Percentiles rank a stretch among this genome's conserved stretches.
Evolutionary conservation across 192 early-diverging fungal species (phyloP).

Genomic region (Coemansia sp.): DNA sequence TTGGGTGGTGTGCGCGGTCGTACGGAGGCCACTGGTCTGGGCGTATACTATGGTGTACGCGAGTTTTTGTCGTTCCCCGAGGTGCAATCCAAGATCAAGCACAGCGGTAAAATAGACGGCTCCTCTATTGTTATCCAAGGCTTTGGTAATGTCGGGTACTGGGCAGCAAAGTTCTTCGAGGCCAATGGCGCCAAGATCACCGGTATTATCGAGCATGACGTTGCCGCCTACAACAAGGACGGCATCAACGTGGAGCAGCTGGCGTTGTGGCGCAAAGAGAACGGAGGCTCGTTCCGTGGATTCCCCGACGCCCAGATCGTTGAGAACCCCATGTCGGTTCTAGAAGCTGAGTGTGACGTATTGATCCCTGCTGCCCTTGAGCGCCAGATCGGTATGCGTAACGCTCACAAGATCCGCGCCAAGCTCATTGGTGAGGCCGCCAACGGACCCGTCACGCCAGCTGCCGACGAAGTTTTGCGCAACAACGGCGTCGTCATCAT

Average conservation of each 20-base stretch:
- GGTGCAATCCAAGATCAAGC: conserved; percentile 67
- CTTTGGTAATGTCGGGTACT: conserved; percentile 86
- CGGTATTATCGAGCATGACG: conserved; percentile 72
- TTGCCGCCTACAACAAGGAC: conserved; percentile 60
- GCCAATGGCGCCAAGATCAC: conserved; percentile 76
- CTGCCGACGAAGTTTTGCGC: conserved; percentile 66
- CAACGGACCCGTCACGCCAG: conserved; percentile 79
- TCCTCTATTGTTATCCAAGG: conserved; percentile 75
- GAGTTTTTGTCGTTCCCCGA: conserved; percentile 81
- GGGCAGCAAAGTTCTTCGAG: conserved; percentile 79
- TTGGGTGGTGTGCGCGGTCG: conserved; percentile 81
- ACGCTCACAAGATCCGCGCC: conserved; percentile 72
- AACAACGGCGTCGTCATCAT: conserved; percentile 63
- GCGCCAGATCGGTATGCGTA: conserved; percentile 73
- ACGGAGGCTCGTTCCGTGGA: conserved; percentile 66
- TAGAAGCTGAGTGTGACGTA: conserved; percentile 80
- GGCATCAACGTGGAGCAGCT: conserved; percentile 71
- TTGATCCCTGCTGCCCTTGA: conserved; percentile 82
- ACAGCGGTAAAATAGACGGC: conserved; percentile 61
- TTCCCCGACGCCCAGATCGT: conserved; percentile 63
- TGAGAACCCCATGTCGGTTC: conserved; percentile 54
- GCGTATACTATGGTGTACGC: conserved; percentile 78
- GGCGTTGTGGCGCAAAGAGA: conserved; percentile 60
- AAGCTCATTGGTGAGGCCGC: conserved; percentile 83
- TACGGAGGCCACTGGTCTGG: conserved; percentile 80